Evolutionary conservation across 805 yeast species (phyloP).

Genomic region (Kodamaea sagamina): DNA sequence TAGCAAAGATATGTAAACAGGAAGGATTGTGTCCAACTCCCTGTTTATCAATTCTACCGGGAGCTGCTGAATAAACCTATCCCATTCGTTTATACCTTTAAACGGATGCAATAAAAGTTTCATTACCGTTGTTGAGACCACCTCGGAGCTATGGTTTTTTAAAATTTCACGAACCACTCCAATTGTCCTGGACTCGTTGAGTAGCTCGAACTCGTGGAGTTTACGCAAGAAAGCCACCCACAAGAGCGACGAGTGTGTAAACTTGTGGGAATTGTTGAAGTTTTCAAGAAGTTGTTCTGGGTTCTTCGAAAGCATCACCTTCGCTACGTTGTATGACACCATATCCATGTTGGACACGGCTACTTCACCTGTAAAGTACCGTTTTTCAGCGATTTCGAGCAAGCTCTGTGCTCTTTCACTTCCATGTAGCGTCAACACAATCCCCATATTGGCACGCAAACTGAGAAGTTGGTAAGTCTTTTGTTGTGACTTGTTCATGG

Average conservation of each 20-base stretch:
- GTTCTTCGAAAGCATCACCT: conserved; percentile 28
- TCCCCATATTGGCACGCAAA: conserved; percentile 39
- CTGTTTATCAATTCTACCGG: conserved; percentile 7
- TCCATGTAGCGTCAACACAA: conserved; percentile 31
- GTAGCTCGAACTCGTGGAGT: conserved; percentile 33
- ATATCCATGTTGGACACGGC: conserved; percentile 21
- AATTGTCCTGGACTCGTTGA: conserved; percentile 30
- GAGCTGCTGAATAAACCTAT: conserved; percentile 19
- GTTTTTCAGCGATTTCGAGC: conserved; percentile 28
- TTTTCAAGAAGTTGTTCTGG: conserved; percentile 38
- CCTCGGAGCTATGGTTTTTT: conserved; percentile 19
- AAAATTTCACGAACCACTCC: conserved; percentile 30
- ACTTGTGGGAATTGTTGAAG: conserved; percentile 31
- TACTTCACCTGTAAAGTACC: conserved; percentile 17
- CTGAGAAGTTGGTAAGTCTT: conserved; percentile 22
- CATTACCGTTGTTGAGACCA: conserved; percentile 38
- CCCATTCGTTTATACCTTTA: conserved; percentile 24
- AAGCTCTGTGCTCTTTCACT: conserved; percentile 29
- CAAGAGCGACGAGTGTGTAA: conserved; percentile 27
- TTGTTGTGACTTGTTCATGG: conserved; percentile 1
- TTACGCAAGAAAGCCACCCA: conserved; percentile 41
- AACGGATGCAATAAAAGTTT: conserved; percentile 33
- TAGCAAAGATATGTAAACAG: conserved; percentile 32
- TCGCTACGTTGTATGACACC: conserved; percentile 25
- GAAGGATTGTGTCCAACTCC: conserved; percentile 22